Evolutionary conservation across 768 basidiomycete species (phyloP), one percentile per base, ranked within the genome.

Genomic region (Gloeophyllum trabeum): DNA sequence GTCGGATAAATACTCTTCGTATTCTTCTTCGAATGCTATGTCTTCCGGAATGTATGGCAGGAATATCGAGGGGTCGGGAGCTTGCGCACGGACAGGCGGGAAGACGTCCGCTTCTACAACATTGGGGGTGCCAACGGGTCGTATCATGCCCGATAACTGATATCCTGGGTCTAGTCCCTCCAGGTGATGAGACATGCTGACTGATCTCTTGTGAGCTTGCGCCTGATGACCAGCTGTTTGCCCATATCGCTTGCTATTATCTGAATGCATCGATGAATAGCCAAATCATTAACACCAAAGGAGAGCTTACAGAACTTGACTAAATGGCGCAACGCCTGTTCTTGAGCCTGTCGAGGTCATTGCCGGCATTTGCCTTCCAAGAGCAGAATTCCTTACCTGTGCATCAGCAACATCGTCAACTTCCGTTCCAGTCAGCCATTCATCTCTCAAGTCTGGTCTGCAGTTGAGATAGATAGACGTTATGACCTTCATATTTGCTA

Each of bases 401-500:
- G 94, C 91, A 53, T 94, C 94, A n/a, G 80, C 67, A 41, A 81
- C 84, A 48, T 88, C 87, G 48, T 98, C 94, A 6, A 88, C 80
- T 58, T 98, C 94, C 12, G 79, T 80, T 1, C 89, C 89, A 10
- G 91, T 85, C 32, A 99, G 70, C 96, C 96, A 99, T 54, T 98
- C 96, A 59, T 99, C 96, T 16, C 94, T 76, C 32, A 99, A 71
- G 56, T 98, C 94, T 5, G 96, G 96, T 41, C 96, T 75, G 57
- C 93, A 97, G 54, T 97, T 96, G 44, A 98, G 69, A 60, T 99
- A 99, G 49, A 99, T 97, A 14, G 93, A 81, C 6, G 96, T 99
- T 51, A 99, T 98, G 43, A 98, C 88, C 63, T 99, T 98, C 96
- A 99, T 99, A 60, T 98, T 99, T 18, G 90, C 94, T 98, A 54